Conservation (phyloP, 441 rosid genomes). For the Arabidopsis lyrata region DNA sequence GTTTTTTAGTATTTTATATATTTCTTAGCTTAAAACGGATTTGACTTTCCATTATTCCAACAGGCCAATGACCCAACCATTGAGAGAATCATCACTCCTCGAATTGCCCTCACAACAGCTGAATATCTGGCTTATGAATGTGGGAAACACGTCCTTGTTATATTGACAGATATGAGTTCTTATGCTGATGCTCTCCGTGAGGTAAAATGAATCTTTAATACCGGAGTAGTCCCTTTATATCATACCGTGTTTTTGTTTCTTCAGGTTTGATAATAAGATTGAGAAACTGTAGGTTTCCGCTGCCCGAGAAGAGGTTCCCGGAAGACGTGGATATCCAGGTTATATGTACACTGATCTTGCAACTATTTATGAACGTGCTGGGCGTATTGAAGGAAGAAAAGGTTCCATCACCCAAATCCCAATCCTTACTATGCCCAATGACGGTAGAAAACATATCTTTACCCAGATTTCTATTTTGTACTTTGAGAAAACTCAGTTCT, state of each 20-base stretch:
- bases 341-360: conserved; percentile 99
- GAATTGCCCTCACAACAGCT: conserved; percentile 94
- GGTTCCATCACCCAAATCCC: conserved; percentile 99
- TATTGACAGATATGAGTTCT: conserved; percentile 96
- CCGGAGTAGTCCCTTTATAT: neutral
- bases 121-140: conserved; percentile 98
- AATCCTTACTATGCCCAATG: conserved; percentile 98
- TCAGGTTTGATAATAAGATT: neutral
- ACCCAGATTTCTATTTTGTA: neutral
- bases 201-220: conserved; percentile 49
- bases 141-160: conserved; percentile 98
- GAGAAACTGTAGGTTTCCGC: conserved; percentile 83
- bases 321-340: conserved; percentile 99
- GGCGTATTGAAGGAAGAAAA: conserved; percentile 96
- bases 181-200: conserved; percentile 99
- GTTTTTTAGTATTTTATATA: neutral
- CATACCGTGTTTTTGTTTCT: neutral
- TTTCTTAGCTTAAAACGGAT: neutral
- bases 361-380: conserved; percentile 98
- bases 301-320: conserved; percentile 99
- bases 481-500: neutral
- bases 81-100: conserved; percentile 94
- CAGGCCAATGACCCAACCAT: conserved; percentile 99
- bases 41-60: neutral
- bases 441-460: conserved; percentile 56